Evolutionary conservation across 2,329 filamentous ascomycete genomes (phyloP).

Genomic region (Cladophialophora carrionii): DNA sequence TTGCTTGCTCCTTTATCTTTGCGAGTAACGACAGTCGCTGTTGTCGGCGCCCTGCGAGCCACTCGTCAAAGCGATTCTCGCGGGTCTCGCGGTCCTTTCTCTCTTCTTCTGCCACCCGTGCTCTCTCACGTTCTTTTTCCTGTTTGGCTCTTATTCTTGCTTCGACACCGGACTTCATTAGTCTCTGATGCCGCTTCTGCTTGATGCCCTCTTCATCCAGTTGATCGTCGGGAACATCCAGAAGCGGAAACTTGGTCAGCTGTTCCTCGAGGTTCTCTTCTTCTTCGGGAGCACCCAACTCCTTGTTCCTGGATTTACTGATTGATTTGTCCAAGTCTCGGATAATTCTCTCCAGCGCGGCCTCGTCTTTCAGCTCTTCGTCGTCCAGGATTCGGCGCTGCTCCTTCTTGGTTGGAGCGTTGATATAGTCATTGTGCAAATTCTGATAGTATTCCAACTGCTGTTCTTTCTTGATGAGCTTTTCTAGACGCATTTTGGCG

Average conservation of each 20-base stretch:
- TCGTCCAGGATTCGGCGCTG: slow-evolving; percentile 80
- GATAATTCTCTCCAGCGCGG: slow-evolving; percentile 78
- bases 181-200: slow-evolving; percentile 85
- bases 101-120: slow-evolving; percentile 78
- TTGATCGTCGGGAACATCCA: slow-evolving; percentile 88
- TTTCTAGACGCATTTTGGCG: slow-evolving; percentile 94
- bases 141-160: slow-evolving; percentile 90
- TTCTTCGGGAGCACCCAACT: slow-evolving; percentile 80
- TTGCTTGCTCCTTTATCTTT: slow-evolving; percentile 90
- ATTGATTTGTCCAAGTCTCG: slow-evolving; percentile 90
- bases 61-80: slow-evolving; percentile 79
- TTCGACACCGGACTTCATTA: slow-evolving; percentile 94
- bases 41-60: slow-evolving; percentile 80
- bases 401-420: slow-evolving; percentile 82
- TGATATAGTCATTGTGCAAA: slow-evolving; percentile 67
- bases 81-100: slow-evolving; percentile 80
- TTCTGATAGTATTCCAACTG: slow-evolving; percentile 93
- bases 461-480: slow-evolving; percentile 92
- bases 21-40: slow-evolving; percentile 71
- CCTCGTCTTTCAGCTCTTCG: slow-evolving; percentile 90
- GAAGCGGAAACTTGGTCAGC: slow-evolving; percentile 71
- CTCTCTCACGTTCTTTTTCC: slow-evolving; percentile 92
- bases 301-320: slow-evolving; percentile 86
- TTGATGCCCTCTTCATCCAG: slow-evolving; percentile 90
- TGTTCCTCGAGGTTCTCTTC: slow-evolving; percentile 78